These are phyloP conservation scores for Macrocybe gigantea DNA, from an alignment of 768 basidiomycete genomes.

Conservation along the genomic window DNA sequence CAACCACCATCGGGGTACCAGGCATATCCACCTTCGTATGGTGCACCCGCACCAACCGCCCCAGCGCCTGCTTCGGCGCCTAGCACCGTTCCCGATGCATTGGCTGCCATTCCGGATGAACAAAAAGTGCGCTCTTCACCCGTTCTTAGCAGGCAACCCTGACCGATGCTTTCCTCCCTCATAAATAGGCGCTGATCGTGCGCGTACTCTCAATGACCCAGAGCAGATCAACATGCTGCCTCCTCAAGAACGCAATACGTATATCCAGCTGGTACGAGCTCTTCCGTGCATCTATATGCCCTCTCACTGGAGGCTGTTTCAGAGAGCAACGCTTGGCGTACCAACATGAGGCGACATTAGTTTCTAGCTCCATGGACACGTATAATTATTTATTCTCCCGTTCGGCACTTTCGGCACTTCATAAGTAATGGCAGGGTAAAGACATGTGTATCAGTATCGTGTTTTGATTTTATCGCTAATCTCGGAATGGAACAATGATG, in stretches of 20 bases:
- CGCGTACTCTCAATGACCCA: slow-evolving; percentile 52
- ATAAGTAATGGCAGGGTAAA: no score
- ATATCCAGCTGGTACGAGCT: slow-evolving; percentile 73
- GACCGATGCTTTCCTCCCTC: background rate
- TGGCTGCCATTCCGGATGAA: slow-evolving; percentile 60
- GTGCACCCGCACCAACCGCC: slow-evolving; percentile 1
- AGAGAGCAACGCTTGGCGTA: slow-evolving; percentile 37
- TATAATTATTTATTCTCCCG: background rate
- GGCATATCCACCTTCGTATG: slow-evolving; percentile 3
- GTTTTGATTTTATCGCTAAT: background rate
- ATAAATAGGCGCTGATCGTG: slow-evolving; percentile 8
- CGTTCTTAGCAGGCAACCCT: slow-evolving; percentile 3
- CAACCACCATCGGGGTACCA: slow-evolving; percentile 8
- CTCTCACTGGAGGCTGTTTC: slow-evolving; percentile 2
- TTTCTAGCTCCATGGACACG: background rate
- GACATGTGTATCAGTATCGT: no score
- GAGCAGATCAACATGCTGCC: slow-evolving; percentile 79
- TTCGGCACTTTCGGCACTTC: background rate
- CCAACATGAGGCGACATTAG: slow-evolving; percentile 13
- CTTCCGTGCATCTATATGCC: background rate
- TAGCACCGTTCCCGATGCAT: slow-evolving; percentile 25
- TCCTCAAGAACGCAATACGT: slow-evolving; percentile 65
- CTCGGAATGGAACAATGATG: background rate
- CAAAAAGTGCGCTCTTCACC: slow-evolving; percentile 44
- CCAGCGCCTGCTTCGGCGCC: slow-evolving; percentile 18